Base-by-base conservation (phyloP, 805 yeast genomes). In the Isabelozyma rhagii region DNA sequence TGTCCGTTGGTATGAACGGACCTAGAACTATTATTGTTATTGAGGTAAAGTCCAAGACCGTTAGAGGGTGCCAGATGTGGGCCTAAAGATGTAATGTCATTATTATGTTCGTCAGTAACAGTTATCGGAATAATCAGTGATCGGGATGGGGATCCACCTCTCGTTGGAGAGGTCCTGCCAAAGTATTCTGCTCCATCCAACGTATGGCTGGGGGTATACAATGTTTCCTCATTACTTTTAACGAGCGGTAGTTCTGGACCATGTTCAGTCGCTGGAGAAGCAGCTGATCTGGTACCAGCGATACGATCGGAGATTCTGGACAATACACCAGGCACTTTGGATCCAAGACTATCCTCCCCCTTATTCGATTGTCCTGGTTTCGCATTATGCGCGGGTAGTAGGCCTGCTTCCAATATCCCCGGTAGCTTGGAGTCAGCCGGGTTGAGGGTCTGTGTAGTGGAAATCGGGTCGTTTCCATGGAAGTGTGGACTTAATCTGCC, bases 251-350 rank as follows among this genome's bases (percentile, higher is more conserved):
- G 25, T 18, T 28, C 44, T 8, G 44, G 45, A 5, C 8, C 34
- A 28, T 13, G 10, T 15, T 43, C 31, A 17, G 44, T 28, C 2
- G 43, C 39, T n/a, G 44, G 42, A 39, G 44, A 43, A n/a, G 45
- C n/a, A 11, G 52, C 48, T 7, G 56, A 39, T 4, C 70, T 66
- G 8, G 65, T 55, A 6, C 74, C 75, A 1, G 72, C 74, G 41
- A 70, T 66, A 52, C 75, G 65, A 40, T 68, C 69, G 0, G 72
- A 66, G 5, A 70, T 55, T 51, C 67, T 55, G 3, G 67, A 51
- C 13, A 70, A 49, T 4, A 60, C 58, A 44, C 63, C 57, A 7
- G 69, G 41, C 34, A 66, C 52, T 48, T 60, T 62, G 25, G 51
- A 14, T 18, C 41, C 41, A 15, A 34, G 13, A 21, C 25, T 21